Conservation (phyloP, 2,329 filamentous ascomycete genomes). For the Cercospora berteroae region DNA sequence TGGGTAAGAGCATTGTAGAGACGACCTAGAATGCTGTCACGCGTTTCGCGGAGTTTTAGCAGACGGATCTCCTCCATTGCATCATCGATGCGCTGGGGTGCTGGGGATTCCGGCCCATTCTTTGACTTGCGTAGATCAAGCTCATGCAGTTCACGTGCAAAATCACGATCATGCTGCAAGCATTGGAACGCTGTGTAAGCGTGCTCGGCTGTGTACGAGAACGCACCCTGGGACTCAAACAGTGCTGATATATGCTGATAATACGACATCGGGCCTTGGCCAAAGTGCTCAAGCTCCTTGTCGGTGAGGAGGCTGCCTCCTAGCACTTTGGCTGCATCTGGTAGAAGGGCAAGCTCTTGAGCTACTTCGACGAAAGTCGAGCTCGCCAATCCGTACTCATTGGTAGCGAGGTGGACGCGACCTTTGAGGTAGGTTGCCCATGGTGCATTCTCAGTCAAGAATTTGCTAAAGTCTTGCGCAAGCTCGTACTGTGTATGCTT, state of each 20-base stretch:
- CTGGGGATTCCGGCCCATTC: constrained; percentile 29
- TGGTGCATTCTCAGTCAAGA: constrained; percentile 49
- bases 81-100: constrained; percentile 28
- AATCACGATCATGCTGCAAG: constrained; percentile 26
- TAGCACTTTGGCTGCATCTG: constrained; percentile 30
- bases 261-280: constrained; percentile 76
- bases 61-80: constrained; percentile 37
- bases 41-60: constrained; percentile 41
- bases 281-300: constrained; percentile 65
- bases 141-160: constrained; percentile 28
- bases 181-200: constrained; percentile 49
- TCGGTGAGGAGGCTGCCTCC: constrained; percentile 63
- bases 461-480: constrained; percentile 64
- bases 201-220: constrained; percentile 82
- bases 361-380: constrained; percentile 75
- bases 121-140: constrained; percentile 33
- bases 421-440: constrained; percentile 79
- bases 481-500: constrained; percentile 47
- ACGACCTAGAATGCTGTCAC: constrained; percentile 73
- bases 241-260: constrained; percentile 81
- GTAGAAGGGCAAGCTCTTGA: constrained; percentile 25
- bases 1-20: constrained; percentile 80
- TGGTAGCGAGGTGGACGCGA: constrained; percentile 70
- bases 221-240: constrained; percentile 74
- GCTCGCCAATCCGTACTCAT: constrained; percentile 71